Conservation (phyloP, 2,329 filamentous ascomycete genomes). For the Botryotinia narcissicola region DNA sequence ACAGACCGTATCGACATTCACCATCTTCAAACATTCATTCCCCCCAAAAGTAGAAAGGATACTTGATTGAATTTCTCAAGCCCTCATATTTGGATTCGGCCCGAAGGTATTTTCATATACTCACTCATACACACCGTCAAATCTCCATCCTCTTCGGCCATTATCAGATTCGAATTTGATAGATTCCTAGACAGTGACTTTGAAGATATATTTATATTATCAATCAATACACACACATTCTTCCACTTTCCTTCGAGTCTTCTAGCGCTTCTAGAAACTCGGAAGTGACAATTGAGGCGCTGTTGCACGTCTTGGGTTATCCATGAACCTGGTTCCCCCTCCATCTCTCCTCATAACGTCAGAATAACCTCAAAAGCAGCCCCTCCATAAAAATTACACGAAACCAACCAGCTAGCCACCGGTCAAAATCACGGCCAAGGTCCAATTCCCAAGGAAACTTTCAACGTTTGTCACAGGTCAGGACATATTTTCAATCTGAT, state of each 20-base stretch:
- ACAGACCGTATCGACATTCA: conserved; percentile 10
- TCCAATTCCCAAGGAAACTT: conserved; percentile 7
- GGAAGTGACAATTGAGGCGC: not conserved
- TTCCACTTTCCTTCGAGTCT: not conserved
- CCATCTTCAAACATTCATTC: not conserved
- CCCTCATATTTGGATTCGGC: not conserved
- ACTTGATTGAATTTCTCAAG: not conserved
- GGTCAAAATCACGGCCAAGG: conserved; percentile 6
- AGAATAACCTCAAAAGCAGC: conserved; percentile 8
- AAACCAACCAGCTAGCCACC: not conserved
- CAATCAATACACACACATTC: not conserved
- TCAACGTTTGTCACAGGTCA: conserved; percentile 18
- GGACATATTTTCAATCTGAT: conserved; percentile 12
- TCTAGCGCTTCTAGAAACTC: conserved; percentile 13
- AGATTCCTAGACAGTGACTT: not conserved
- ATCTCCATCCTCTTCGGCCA: not conserved
- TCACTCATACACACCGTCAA: not conserved
- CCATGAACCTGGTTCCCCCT: conserved; percentile 14
- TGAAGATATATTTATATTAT: not conserved
- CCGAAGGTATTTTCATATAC: not conserved
- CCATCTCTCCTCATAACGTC: not conserved
- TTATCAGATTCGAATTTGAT: not conserved
- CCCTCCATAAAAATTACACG: conserved; percentile 10
- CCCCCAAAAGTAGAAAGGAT: not conserved
- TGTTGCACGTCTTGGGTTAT: not conserved